These are phyloP conservation scores for Arctostaphylos glauca DNA, from an alignment of 148 eudicot species.

Conservation along the genomic window DNA sequence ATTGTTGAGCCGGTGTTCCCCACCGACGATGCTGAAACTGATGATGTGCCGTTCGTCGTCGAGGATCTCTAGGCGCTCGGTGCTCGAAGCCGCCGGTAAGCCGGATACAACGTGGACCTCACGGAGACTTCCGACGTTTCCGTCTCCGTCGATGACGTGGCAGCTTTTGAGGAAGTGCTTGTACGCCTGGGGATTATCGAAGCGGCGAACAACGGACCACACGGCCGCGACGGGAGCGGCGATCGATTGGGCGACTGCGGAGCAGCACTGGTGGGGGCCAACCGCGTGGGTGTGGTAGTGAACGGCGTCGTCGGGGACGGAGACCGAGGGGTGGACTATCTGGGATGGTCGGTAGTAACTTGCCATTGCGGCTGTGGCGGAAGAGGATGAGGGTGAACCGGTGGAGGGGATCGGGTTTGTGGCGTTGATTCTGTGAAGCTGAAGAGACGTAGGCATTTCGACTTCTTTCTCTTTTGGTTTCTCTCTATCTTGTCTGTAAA, in stretches of 20 bases:
- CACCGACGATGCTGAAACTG: slow-evolving; percentile 75
- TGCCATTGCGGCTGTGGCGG: slow-evolving; percentile 7
- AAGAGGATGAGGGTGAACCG: background rate
- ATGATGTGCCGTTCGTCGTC: slow-evolving; percentile 62
- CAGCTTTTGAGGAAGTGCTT: slow-evolving; percentile 76
- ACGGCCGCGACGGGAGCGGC: slow-evolving; percentile 50
- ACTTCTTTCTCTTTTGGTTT: background rate
- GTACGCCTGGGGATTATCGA: slow-evolving; percentile 76
- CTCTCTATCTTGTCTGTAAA: background rate
- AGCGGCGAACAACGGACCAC: slow-evolving; percentile 66
- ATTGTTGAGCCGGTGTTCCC: slow-evolving; percentile 72
- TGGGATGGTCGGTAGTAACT: slow-evolving; percentile 18
- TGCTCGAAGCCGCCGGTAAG: slow-evolving; percentile 70
- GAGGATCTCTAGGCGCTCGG: slow-evolving; percentile 74
- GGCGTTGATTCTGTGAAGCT: slow-evolving; percentile 36
- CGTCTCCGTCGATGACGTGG: slow-evolving; percentile 54
- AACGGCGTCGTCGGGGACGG: slow-evolving; percentile 30
- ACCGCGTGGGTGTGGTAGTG: slow-evolving; percentile 55
- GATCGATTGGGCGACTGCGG: slow-evolving; percentile 48
- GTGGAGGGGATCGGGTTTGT: slow-evolving; percentile 18
- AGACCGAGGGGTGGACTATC: slow-evolving; percentile 25
- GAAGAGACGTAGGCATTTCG: slow-evolving; percentile 58
- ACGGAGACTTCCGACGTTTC: slow-evolving; percentile 58
- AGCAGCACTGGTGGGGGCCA: slow-evolving; percentile 52
- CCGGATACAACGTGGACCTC: slow-evolving; percentile 83